phyloP scores from a whole-genome alignment of 805 yeast species.

The Kodamaea hsintzibuensis region DNA sequence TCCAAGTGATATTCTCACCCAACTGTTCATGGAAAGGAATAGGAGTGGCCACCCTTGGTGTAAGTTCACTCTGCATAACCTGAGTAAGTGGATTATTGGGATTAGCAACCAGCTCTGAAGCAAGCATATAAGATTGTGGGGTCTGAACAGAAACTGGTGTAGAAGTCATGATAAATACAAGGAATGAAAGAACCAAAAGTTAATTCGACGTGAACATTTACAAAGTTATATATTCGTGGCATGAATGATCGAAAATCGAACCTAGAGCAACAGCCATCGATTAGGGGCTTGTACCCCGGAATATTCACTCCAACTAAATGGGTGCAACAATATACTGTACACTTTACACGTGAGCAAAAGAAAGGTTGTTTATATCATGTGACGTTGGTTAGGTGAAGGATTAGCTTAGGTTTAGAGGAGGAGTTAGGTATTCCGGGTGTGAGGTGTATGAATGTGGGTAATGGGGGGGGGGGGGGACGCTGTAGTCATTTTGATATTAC shows the following conservation, averaged over 20 bases:
- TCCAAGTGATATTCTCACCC: conserved; percentile 35
- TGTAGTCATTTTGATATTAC: neutral
- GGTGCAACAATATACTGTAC: neutral
- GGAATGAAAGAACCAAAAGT: neutral
- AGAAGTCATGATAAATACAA: neutral
- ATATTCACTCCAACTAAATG: neutral
- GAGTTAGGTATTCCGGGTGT: too few relatives aligned
- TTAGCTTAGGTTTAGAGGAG: too few relatives aligned
- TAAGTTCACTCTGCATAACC: conserved; percentile 10
- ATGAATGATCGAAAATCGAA: conserved; percentile 1
- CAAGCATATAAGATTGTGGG: neutral
- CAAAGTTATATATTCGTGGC: neutral
- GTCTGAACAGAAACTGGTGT: neutral
- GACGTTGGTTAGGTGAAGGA: neutral
- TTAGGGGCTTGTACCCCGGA: conserved; percentile 4
- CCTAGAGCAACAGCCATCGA: neutral
- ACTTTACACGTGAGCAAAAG: neutral
- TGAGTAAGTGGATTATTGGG: conserved; percentile 1
- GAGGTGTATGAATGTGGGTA: neutral
- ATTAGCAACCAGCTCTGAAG: neutral
- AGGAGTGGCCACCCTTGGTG: conserved; percentile 11
- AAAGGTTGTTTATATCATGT: neutral
- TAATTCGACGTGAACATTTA: neutral
- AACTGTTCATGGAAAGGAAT: conserved; percentile 23
- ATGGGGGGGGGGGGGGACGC: neutral